These are phyloP conservation scores for Pythium coloratum DNA, from an alignment of 352 stramenopile species.

Conservation along the genomic window DNA sequence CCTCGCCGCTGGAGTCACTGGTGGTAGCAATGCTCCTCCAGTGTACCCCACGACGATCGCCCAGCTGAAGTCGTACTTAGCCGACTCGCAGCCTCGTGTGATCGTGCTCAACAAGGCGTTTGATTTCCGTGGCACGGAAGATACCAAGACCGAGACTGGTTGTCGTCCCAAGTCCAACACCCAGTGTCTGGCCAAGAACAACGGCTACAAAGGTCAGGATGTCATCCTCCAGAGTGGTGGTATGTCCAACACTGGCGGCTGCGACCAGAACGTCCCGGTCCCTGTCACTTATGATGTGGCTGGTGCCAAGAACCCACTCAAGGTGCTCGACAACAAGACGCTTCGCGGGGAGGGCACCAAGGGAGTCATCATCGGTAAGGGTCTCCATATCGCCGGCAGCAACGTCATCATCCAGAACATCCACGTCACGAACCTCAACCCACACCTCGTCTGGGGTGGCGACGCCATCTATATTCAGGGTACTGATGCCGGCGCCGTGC, in stretches of 20 bases:
- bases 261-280: constrained; percentile 24
- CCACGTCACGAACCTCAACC: constrained; percentile 59
- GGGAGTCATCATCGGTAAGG: constrained; percentile 45
- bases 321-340: constrained; percentile 39
- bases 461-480: constrained; percentile 30
- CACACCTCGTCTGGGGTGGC: constrained; percentile 36
- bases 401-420: constrained; percentile 66
- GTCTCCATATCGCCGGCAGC: constrained; percentile 31
- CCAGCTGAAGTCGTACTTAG: constrained; percentile 48
- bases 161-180: constrained; percentile 44
- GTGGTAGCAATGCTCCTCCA: constrained; percentile 31
- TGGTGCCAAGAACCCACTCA: constrained; percentile 29
- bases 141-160: constrained; percentile 42
- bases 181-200: constrained; percentile 51
- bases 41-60: constrained; percentile 40
- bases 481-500: constrained; percentile 15
- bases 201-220: constrained; percentile 52
- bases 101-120: constrained; percentile 55
- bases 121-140: constrained; percentile 55
- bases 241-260: constrained; percentile 52
- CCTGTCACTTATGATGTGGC: constrained; percentile 45
- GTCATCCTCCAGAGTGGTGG: constrained; percentile 53
- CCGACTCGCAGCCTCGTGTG: constrained; percentile 38
- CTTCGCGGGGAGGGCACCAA: constrained; percentile 35
- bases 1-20: constrained; percentile 32